Conservation (phyloP, 495 filamentous ascomycete species). For the Penicilliopsis zonata region DNA sequence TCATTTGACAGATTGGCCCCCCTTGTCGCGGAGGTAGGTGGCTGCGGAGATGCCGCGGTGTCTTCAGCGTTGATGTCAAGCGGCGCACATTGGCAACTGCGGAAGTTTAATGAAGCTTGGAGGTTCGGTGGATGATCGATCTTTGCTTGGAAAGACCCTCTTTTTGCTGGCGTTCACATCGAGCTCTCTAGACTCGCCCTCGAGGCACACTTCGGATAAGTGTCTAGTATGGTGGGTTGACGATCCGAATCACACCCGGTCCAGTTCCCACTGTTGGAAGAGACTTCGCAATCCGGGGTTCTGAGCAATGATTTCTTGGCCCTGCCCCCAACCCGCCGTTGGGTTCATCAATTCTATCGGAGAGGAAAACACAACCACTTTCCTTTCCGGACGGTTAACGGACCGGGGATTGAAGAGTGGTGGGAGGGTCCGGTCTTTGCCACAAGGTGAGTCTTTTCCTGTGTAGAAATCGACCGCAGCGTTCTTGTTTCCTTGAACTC, state of each 20-base stretch:
- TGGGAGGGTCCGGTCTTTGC: too few species aligned
- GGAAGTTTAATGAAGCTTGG: slow-evolving; percentile 16
- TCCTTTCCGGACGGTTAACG: too few species aligned
- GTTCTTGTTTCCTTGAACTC: too few species aligned
- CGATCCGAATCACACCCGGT: slow-evolving; percentile 25
- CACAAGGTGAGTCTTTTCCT: too few species aligned
- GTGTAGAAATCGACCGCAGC: too few species aligned
- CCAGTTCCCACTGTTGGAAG: slow-evolving; percentile 14
- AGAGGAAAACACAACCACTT: too few species aligned
- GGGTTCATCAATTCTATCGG: too few species aligned
- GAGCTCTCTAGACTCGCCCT: slow-evolving; percentile 2
- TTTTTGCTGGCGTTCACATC: slow-evolving; percentile 6
- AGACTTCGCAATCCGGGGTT: slow-evolving; percentile 1
- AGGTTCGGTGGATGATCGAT: slow-evolving; percentile 9
- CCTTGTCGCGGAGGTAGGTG: slow-evolving; percentile 10
- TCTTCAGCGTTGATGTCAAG: slow-evolving; percentile 24
- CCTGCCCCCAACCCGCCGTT: background rate
- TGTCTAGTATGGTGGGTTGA: slow-evolving; percentile 1
- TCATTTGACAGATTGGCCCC: slow-evolving; percentile 19
- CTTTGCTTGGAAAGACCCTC: slow-evolving; percentile 10
- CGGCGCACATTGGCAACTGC: slow-evolving; percentile 10
- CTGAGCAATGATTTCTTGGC: slow-evolving; percentile 3
- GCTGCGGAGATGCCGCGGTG: slow-evolving; percentile 4
- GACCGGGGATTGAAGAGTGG: too few species aligned
- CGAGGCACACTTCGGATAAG: background rate